Base-by-base conservation (phyloP, 2,329 filamentous ascomycete species). In the Chrysoporthe austroafricana region DNA sequence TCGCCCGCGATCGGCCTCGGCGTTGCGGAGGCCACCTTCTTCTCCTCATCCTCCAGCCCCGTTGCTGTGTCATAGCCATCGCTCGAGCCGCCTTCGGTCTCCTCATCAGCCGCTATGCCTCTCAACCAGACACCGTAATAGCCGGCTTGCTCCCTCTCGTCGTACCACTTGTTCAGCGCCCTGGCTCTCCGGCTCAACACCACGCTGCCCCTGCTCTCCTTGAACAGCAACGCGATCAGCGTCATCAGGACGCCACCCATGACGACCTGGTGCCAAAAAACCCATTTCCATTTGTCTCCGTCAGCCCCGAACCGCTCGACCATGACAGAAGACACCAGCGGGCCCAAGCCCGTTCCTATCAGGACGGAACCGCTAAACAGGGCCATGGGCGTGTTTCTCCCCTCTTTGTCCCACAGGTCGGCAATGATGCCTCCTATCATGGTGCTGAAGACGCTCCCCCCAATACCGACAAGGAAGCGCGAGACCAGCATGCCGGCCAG, bases 391-490 rank as follows among this genome's bases (percentile, higher is more conserved):
- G 91, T 93, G 73, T 97, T 97, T 44, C 95, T 85, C 57, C 92
- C 89, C 68, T 91, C 81, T 11, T 92, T 88, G 60, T 90, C 87
- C 80, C 94, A 97, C 68, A 97, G 86, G 74, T 97, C 94, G 62
- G 91, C 91, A 52, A 97, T 90, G 4, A 97, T 91, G 3, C 94
- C 94, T n/a, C 94, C 94, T 0, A 97, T 91, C 85, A 97, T 94
- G 32, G 93, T 96, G 57, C 91, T 93, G 75, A 96, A 97, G 0
- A 85, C 89, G 61, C 90, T 93, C 6, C 88, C 90, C 7, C 91
- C 92, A n/a, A 89, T 87, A 1, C 94, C 94, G 11, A 89, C 86
- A 59, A 96, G 84, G 75, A 97, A 91, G 0, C 94, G 87, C 0
- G 89, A 86, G 2, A 94, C 79, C 0, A 97, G 77, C 85, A 97